Evolutionary conservation across 805 yeast genomes (phyloP).

Genomic region (Clavispora fructus): DNA sequence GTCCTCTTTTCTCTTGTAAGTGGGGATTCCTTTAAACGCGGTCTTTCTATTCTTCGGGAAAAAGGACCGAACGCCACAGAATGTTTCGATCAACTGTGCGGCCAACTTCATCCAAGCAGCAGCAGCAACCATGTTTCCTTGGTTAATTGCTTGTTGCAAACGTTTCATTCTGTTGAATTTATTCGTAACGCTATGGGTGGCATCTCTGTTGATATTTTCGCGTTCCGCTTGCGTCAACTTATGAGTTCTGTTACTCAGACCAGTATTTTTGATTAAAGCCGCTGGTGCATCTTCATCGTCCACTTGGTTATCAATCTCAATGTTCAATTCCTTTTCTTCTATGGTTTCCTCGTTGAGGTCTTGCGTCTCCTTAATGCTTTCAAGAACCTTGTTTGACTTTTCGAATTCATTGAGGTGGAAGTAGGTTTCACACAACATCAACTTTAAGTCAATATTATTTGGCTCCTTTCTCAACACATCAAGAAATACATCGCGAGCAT

Average conservation of each 20-base stretch:
- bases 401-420: slow-evolving; percentile 59
- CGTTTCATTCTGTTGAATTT: slow-evolving; percentile 52
- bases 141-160: slow-evolving; percentile 32
- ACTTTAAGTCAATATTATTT: slow-evolving; percentile 62
- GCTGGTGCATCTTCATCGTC: not conserved
- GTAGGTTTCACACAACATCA: slow-evolving; percentile 77
- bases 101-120: slow-evolving; percentile 81
- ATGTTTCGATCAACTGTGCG: slow-evolving; percentile 76
- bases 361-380: slow-evolving; percentile 40
- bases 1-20: slow-evolving; percentile 54
- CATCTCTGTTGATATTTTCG: slow-evolving; percentile 50
- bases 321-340: slow-evolving; percentile 10
- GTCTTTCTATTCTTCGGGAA: slow-evolving; percentile 73
- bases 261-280: slow-evolving; percentile 14
- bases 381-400: slow-evolving; percentile 49
- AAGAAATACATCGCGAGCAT: slow-evolving; percentile 57
- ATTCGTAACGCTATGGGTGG: slow-evolving; percentile 52
- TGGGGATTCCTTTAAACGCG: slow-evolving; percentile 61
- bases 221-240: slow-evolving; percentile 43
- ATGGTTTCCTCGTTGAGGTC: slow-evolving; percentile 11
- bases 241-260: slow-evolving; percentile 6
- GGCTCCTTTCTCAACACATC: slow-evolving; percentile 53
- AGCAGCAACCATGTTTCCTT: slow-evolving; percentile 52
- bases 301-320: not conserved
- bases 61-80: slow-evolving; percentile 70